These are phyloP conservation scores for Pyrus bretschneideri DNA, from an alignment of 306 rosid genomes.

Conservation along the genomic window DNA sequence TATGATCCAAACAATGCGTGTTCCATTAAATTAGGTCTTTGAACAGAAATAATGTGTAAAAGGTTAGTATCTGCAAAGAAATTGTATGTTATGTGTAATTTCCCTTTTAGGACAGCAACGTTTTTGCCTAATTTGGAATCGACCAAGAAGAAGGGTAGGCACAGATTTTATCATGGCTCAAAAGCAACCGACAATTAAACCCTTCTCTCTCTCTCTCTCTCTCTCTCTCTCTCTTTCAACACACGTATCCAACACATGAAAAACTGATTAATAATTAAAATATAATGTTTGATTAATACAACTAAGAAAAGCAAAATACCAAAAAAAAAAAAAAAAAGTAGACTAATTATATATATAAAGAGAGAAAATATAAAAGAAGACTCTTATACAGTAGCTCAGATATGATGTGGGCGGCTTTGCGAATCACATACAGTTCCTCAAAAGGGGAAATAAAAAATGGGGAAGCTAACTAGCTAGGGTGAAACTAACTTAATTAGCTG, in stretches of 20 bases:
- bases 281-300: conserved; percentile 13
- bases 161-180: conserved; percentile 28
- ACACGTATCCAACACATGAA: not conserved
- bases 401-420: not conserved
- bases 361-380: not conserved
- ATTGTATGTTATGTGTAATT: conserved; percentile 9
- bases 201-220: conserved; percentile 10
- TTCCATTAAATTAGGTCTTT: not conserved
- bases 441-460: conserved; percentile 8
- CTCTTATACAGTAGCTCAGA: conserved; percentile 1
- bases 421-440: not conserved
- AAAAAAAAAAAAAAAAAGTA: not conserved
- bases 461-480: not conserved
- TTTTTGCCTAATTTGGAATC: conserved; percentile 42
- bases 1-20: not conserved
- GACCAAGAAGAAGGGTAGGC: conserved; percentile 36
- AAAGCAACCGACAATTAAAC: conserved; percentile 43
- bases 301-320: not conserved
- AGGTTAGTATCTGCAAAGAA: not conserved
- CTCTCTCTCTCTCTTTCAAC: not conserved
- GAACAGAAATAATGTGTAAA: not conserved
- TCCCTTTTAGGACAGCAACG: conserved; percentile 40
- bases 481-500: not conserved
- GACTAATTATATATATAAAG: not conserved
- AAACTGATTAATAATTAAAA: not conserved